Evolutionary conservation across 345 rosid genomes (phyloP).

Genomic region (Theobroma cacao): DNA sequence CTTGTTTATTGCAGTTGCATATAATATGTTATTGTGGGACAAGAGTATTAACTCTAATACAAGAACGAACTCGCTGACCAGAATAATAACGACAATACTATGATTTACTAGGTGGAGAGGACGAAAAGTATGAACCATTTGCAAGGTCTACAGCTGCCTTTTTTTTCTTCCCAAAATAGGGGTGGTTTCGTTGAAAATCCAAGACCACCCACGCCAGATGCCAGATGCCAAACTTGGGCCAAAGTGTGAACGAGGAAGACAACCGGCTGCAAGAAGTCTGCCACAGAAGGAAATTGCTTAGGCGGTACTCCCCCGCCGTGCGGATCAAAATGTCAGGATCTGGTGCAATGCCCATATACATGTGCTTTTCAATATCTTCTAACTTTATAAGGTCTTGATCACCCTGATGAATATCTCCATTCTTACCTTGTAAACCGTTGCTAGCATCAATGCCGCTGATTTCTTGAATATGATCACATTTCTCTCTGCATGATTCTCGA

Average conservation of each 20-base stretch:
- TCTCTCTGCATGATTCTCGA: constrained; percentile 32
- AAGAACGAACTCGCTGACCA: not conserved
- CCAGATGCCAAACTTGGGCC: constrained; percentile 52
- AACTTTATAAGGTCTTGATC: constrained; percentile 2
- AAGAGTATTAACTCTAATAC: not conserved
- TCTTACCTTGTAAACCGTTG: too few relatives aligned
- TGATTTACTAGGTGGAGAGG: too few relatives aligned
- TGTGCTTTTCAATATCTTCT: constrained; percentile 40
- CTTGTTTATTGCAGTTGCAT: too few relatives aligned
- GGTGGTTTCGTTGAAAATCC: not conserved
- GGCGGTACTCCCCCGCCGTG: constrained; percentile 44
- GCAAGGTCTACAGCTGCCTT: not conserved
- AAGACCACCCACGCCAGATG: constrained; percentile 11
- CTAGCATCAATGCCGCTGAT: not conserved
- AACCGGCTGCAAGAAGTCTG: constrained; percentile 26
- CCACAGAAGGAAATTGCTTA: constrained; percentile 58
- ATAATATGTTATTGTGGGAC: not conserved
- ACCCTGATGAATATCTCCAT: not conserved
- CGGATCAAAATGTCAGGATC: constrained; percentile 51
- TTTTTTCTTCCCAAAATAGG: not conserved
- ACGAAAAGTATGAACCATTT: too few relatives aligned
- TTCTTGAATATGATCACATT: constrained; percentile 10
- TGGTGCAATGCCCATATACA: constrained; percentile 55
- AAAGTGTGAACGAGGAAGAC: constrained; percentile 42
- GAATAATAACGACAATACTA: too few relatives aligned